Conservation (phyloP, 495 filamentous ascomycete genomes). For the Aspergillus panamensis region DNA sequence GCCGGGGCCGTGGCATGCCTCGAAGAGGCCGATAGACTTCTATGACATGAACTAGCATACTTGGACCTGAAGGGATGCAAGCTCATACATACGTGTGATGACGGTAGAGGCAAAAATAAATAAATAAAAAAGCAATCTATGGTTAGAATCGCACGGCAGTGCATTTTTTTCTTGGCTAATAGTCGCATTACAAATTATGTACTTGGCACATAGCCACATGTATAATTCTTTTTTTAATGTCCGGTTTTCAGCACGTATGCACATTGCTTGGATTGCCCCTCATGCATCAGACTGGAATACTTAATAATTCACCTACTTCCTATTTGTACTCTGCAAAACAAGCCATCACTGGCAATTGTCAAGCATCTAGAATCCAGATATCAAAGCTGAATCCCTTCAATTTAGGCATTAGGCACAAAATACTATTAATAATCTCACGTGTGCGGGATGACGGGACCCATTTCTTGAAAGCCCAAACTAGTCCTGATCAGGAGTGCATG, state of each 20-base stretch:
- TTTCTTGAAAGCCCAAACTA: neutral
- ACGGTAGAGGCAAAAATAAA: slow-evolving; percentile 10
- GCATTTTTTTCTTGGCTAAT: slow-evolving; percentile 4
- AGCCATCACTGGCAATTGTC: too few species aligned
- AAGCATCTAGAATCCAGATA: too few species aligned
- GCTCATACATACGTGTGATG: neutral
- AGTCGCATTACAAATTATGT: neutral
- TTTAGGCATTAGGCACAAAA: too few species aligned
- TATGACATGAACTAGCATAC: neutral
- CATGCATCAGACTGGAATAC: too few species aligned
- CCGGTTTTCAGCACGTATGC: too few species aligned
- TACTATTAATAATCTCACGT: neutral
- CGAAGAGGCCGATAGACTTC: slow-evolving; percentile 35
- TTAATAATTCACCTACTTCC: too few species aligned
- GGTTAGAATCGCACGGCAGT: slow-evolving; percentile 13
- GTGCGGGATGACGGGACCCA: neutral
- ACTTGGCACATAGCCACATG: neutral
- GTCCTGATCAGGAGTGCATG: neutral
- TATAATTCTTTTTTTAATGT: neutral
- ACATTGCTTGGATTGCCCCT: too few species aligned
- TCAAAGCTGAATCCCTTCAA: too few species aligned
- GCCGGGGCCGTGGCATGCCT: slow-evolving; percentile 89
- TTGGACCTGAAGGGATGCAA: slow-evolving; percentile 1
- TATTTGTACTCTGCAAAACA: too few species aligned
- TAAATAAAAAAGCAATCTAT: slow-evolving; percentile 10